These are phyloP conservation scores for Ramalina intermedia DNA, from an alignment of 495 filamentous ascomycete genomes.

Conservation along the genomic window DNA sequence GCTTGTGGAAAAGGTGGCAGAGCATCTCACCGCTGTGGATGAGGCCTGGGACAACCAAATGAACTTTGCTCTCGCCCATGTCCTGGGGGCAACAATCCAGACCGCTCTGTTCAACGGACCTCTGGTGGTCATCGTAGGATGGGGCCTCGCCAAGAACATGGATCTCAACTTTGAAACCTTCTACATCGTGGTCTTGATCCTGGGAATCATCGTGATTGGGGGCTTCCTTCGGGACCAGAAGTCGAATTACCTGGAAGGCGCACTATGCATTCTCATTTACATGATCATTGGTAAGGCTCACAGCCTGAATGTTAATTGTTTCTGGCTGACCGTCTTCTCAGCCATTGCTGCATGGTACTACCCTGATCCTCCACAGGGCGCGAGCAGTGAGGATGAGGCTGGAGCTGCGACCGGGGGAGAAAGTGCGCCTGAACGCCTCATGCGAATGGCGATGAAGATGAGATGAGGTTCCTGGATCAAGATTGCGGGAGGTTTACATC, in stretches of 20 bases:
- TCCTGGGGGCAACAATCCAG: conserved; percentile 77
- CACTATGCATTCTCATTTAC: conserved; percentile 51
- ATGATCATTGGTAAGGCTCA: conserved; percentile 33
- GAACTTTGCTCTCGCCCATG: conserved; percentile 86
- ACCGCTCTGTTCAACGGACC: conserved; percentile 83
- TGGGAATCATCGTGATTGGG: conserved; percentile 74
- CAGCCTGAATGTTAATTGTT: neutral
- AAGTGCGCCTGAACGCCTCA: neutral
- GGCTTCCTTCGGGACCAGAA: conserved; percentile 70
- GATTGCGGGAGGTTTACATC: no score
- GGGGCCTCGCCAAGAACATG: conserved; percentile 60
- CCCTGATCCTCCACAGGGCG: neutral
- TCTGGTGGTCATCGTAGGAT: conserved; percentile 69
- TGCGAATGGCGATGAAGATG: conserved; percentile 1
- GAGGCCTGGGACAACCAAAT: conserved; percentile 80
- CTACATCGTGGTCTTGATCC: conserved; percentile 72
- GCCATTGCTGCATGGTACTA: conserved; percentile 13
- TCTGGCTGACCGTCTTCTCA: neutral
- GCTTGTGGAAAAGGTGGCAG: conserved; percentile 80
- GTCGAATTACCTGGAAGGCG: conserved; percentile 68
- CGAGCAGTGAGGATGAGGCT: neutral
- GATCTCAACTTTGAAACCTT: conserved; percentile 79
- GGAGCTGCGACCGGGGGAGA: neutral
- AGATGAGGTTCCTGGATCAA: neutral
- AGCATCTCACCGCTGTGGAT: conserved; percentile 81